Conservation (phyloP, 208 protist species). For the Trypanosoma conorhini region DNA sequence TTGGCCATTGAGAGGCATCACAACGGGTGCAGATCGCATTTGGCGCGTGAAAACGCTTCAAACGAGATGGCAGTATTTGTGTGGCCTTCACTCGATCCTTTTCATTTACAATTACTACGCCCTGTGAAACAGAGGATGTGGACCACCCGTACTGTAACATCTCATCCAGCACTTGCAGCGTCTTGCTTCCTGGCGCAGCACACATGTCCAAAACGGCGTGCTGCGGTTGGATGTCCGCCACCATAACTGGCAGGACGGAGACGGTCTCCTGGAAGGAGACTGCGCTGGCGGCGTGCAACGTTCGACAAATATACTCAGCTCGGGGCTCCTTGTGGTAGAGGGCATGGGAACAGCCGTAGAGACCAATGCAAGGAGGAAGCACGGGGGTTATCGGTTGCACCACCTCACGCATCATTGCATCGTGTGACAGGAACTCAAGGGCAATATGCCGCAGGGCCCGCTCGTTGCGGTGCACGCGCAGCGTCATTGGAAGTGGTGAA, state of each 20-base stretch:
- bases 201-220: slow-evolving; percentile 90
- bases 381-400: slow-evolving; percentile 37
- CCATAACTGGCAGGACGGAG: slow-evolving; percentile 78
- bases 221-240: slow-evolving; percentile 72
- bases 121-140: slow-evolving; percentile 32
- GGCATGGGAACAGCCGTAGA: slow-evolving; percentile 78
- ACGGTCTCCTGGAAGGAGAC: slow-evolving; percentile 92
- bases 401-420: slow-evolving; percentile 30
- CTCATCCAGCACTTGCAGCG: slow-evolving; percentile 83
- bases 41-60: slow-evolving; percentile 90
- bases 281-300: slow-evolving; percentile 76
- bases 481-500: slow-evolving; percentile 84
- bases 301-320: slow-evolving; percentile 80
- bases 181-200: slow-evolving; percentile 92
- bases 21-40: slow-evolving; percentile 83
- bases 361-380: slow-evolving; percentile 30
- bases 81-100: slow-evolving; percentile 93
- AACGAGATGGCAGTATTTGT: slow-evolving; percentile 86
- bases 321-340: slow-evolving; percentile 72
- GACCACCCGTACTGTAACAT: slow-evolving; percentile 58
- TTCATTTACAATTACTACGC: slow-evolving; percentile 87
- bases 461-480: slow-evolving; percentile 84
- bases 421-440: slow-evolving; percentile 39
- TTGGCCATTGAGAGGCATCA: slow-evolving; percentile 89
- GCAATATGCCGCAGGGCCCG: slow-evolving; percentile 38